phyloP scores from a whole-genome alignment of 805 yeast genomes.

The Monosporozyma solicola region DNA sequence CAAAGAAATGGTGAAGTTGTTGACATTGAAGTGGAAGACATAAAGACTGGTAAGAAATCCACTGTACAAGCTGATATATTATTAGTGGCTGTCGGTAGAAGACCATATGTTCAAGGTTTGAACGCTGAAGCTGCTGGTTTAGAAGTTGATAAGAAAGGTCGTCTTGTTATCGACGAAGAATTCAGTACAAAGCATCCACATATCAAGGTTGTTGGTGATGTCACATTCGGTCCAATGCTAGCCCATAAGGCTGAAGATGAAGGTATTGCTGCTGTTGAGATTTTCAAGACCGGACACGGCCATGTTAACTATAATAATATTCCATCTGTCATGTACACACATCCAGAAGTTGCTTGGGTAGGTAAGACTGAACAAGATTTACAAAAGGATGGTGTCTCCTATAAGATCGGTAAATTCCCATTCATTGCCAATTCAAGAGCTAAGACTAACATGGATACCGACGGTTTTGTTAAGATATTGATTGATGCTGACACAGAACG shows the following conservation, averaged over 20 bases:
- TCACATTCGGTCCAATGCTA: conserved; percentile 96
- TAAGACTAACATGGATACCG: conserved; percentile 93
- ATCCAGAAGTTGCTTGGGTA: conserved; percentile 99
- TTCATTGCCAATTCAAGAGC: conserved; percentile 99
- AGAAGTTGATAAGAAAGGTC: conserved; percentile 85
- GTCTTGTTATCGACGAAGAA: conserved; percentile 89
- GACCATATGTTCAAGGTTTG: conserved; percentile 89
- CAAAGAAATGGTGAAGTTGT: conserved; percentile 83
- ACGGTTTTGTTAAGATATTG: conserved; percentile 91
- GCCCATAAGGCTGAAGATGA: conserved; percentile 99
- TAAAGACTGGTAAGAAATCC: conserved; percentile 75
- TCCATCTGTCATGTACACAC: conserved; percentile 98
- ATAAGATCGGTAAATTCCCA: conserved; percentile 96
- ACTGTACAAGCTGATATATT: conserved; percentile 82
- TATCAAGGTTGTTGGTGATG: conserved; percentile 97
- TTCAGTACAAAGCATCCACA: conserved; percentile 87
- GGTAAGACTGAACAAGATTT: conserved; percentile 94
- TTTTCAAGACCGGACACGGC: conserved; percentile 86
- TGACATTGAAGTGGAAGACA: conserved; percentile 79
- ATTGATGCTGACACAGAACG: conserved; percentile 98
- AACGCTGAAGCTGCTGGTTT: conserved; percentile 82
- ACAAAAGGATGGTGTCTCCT: conserved; percentile 84
- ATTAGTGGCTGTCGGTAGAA: conserved; percentile 96
- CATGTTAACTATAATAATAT: conserved; percentile 97
- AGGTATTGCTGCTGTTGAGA: conserved; percentile 97